Evolutionary conservation across 768 basidiomycete genomes (phyloP), one percentile per base, ranked within the genome.

Genomic region (Mycena crocata): DNA sequence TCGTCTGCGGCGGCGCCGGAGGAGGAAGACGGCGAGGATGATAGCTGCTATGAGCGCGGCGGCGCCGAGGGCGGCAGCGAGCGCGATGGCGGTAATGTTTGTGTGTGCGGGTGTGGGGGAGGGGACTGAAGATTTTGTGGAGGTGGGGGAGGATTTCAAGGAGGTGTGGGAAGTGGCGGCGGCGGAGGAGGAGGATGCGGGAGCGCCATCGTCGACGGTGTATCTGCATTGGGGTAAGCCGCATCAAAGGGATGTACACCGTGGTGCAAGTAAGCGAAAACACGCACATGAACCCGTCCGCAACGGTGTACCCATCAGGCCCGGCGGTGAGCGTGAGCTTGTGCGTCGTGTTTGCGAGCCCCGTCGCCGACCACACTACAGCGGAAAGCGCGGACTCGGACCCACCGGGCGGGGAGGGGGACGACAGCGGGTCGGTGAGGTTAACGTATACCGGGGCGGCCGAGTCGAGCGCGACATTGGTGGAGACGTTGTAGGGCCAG

Each of bases 401-500:
- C 0, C 64, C 64, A 12, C 68, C 64, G 0, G 19, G 6, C 1
- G 40, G 13, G 0, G 68, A 59, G 3, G 64, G 24, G 2, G 68
- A 49, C 0, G 64, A 64, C 14, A 40, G 1, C 4, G 60, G 64
- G 39, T 70, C 68, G 8, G 68, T 66, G 21, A 84, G 76, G 69
- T 84, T 80, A 48, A 84, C 71, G 40, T 81, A 73, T 1, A 74
- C 58, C 5, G 45, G 30, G 17, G 76, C 71, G n/a, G 76, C 77
- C 10, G 73, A 75, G 63, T 84, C 84, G 31, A 85, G 67, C 4
- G 78, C 77, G 7, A 85, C 52, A 8, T 79, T 77, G 1, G 83
- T 83, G 56, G 74, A 81, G 46, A 84, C 84, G 14, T 62, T 58
- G 71, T 83, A 85, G 19, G 85, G 85, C 84, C 84, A 86, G 9